Percentiles rank a stretch among this genome's conserved stretches.
These are phyloP conservation scores for Naganishia kalamii DNA, from an alignment of 768 basidiomycete species.

Conservation along the genomic window DNA sequence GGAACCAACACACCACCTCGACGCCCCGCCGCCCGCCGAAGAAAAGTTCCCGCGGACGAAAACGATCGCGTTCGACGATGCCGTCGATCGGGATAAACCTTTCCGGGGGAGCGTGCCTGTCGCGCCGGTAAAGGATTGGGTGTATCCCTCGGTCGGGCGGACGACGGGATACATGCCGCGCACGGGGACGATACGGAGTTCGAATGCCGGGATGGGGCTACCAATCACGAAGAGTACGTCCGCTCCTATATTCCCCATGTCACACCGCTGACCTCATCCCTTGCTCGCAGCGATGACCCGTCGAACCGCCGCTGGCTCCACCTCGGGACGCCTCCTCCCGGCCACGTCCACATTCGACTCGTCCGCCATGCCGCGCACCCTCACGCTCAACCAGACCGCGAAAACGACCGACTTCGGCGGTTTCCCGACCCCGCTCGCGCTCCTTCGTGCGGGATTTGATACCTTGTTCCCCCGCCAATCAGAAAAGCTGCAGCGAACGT, in stretches of 20 bases:
- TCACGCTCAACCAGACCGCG: slow-evolving; percentile 19
- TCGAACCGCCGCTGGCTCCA: not conserved
- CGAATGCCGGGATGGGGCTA: slow-evolving; percentile 7
- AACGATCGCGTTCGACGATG: slow-evolving; percentile 47
- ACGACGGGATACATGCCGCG: slow-evolving; percentile 33
- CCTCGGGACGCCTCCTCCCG: slow-evolving; percentile 16
- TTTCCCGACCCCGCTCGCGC: slow-evolving; percentile 45
- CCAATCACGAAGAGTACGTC: slow-evolving; percentile 19
- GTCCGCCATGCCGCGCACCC: slow-evolving; percentile 31
- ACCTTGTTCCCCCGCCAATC: slow-evolving; percentile 61
- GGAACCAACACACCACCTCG: slow-evolving; percentile 1
- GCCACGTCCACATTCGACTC: slow-evolving; percentile 7
- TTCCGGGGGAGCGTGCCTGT: not conserved
- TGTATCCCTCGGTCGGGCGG: slow-evolving; percentile 6
- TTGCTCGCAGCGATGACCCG: not conserved
- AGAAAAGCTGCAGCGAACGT: slow-evolving; percentile 58
- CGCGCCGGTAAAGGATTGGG: not conserved
- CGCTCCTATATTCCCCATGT: too few species aligned
- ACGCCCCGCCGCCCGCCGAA: not conserved
- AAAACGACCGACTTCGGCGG: slow-evolving; percentile 45
- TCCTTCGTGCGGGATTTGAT: slow-evolving; percentile 52
- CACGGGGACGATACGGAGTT: slow-evolving; percentile 37
- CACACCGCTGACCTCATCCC: not conserved
- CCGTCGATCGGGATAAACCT: slow-evolving; percentile 28
- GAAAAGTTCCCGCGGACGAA: slow-evolving; percentile 45